Base-by-base conservation (phyloP, 2,329 filamentous ascomycete species). In the Paraphaeosphaeria sporulosa region DNA sequence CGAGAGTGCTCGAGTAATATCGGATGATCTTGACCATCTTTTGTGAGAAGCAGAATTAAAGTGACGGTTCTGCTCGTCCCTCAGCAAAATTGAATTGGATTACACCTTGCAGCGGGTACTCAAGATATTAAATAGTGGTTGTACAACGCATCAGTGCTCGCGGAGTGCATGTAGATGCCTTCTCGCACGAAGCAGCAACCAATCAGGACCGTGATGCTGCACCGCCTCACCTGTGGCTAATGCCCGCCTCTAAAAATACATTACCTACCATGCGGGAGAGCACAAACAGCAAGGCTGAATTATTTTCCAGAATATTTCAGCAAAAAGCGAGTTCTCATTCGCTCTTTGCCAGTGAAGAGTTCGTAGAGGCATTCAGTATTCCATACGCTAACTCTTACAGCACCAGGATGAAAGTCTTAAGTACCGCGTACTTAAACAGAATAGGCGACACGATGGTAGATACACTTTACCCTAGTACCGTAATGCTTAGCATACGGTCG, bases 111-210 rank as follows among this genome's bases (percentile, higher is more conserved):
- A 17, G 2, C 15, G 19, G 51, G 19, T 3, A 42, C 8, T 13
- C 21, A 8, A 21, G 7, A 44, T 17, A 54, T 17, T 54, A 32
- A 32, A 54, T 54, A 54, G 15, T 8, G 30, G n/a, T 23, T 38
- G 21, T 40, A 25, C 51, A 44, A 44, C 13, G 51, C 17, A 44
- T 44, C 23, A 8, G 51, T 54, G 38, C 51, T 42, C 8, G 34
- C 40, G 32, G 38, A 40, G 51, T 43, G 27, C 15, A 44, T 54
- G 51, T 25, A 21, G 51, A 8, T 44, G 51, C 38, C 40, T 54
- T 42, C 36, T 27, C 38, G 51, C 38, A 25, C 9, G 8, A 54
- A 38, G 51, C 38, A 54, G 40, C 51, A 44, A 44, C 51, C 51
- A 54, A 54, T 54, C 51, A 54, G 13, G 32, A 21, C n/a, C 8